phyloP scores from a whole-genome alignment of 2,329 filamentous ascomycete genomes.

The Xylariaceae sp. region DNA sequence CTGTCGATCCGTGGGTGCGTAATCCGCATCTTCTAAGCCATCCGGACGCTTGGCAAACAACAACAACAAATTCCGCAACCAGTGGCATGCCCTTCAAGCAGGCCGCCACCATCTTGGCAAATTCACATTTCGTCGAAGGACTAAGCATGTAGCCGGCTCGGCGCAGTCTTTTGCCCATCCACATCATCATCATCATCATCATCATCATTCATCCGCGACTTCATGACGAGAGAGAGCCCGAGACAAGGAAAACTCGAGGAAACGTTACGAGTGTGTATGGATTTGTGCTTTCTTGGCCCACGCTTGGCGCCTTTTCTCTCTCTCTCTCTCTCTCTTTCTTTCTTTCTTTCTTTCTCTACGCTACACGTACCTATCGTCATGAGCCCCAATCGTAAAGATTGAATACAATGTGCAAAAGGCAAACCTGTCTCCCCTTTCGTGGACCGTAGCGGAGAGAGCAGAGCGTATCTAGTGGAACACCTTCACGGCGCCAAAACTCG shows the following conservation, averaged over 20 bases:
- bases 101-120: conserved; percentile 16
- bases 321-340: no score
- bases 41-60: conserved; percentile 12
- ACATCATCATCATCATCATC: conserved; percentile 6
- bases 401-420: conserved; percentile 1
- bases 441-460: conserved; percentile 1
- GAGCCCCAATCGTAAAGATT: background rate
- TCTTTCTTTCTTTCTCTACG: no score
- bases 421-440: background rate
- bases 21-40: conserved; percentile 3
- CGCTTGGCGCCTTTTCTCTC: no score
- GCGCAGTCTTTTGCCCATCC: conserved; percentile 1
- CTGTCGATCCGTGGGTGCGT: conserved; percentile 9
- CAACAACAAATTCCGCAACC: no score
- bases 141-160: conserved; percentile 11
- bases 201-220: background rate
- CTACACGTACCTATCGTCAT: no score
- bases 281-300: no score
- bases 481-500: conserved; percentile 3
- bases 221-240: conserved; percentile 5
- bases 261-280: conserved; percentile 9
- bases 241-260: conserved; percentile 8
- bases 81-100: conserved; percentile 11
- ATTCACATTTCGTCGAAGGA: background rate
- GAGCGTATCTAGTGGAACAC: conserved; percentile 1